Conservation (phyloP, 345 rosid species). For the Salix brachista region DNA sequence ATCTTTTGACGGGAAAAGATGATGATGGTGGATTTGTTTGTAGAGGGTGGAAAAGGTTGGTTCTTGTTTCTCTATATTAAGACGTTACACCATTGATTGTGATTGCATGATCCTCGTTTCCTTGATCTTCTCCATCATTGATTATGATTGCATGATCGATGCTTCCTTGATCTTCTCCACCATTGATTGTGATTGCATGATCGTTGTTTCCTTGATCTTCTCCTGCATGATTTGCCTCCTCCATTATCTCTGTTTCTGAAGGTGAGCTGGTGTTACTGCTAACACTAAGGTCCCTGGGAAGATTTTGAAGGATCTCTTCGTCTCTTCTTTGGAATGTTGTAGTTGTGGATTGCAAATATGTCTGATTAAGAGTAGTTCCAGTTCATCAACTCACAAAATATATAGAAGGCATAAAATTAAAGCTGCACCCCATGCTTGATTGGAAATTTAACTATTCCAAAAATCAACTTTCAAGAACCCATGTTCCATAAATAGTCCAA, state of each 20-base stretch:
- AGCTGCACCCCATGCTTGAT: not conserved
- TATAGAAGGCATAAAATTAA: not conserved
- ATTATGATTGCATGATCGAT: too few relatives aligned
- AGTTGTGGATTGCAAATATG: conserved; percentile 30
- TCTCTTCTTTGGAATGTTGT: conserved; percentile 69
- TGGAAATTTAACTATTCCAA: not conserved
- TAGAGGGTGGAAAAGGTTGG: conserved; percentile 90
- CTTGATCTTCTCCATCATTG: too few relatives aligned
- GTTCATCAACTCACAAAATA: not conserved
- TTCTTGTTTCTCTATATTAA: not conserved
- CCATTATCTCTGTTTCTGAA: too few relatives aligned
- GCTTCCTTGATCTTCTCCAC: too few relatives aligned
- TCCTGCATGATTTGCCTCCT: too few relatives aligned
- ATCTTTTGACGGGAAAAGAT: conserved; percentile 50
- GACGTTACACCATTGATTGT: too few relatives aligned
- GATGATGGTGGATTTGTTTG: conserved; percentile 67
- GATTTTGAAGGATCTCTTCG: conserved; percentile 58
- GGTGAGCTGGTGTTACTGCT: too few relatives aligned
- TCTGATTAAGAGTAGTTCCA: conserved; percentile 7
- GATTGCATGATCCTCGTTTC: too few relatives aligned
- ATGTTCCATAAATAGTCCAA: not conserved
- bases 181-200: too few relatives aligned
- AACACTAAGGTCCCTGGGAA: conserved; percentile 64
- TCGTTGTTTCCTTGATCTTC: too few relatives aligned
- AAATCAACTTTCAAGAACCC: not conserved